Base-by-base conservation (phyloP, 345 rosid species). In the Euphorbia tirucalli region DNA sequence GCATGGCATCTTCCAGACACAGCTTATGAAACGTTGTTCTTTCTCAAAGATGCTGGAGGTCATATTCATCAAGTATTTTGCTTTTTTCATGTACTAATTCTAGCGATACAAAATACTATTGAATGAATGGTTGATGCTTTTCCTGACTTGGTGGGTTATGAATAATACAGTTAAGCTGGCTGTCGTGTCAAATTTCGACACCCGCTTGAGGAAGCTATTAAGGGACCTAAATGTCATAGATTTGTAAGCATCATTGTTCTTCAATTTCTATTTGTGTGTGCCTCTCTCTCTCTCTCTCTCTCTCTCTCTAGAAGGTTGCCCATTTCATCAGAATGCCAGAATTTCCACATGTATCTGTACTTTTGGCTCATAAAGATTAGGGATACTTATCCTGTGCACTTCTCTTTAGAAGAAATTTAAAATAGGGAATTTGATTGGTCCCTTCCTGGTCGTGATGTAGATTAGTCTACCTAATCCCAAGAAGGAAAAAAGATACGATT, bases 1-100 rank as follows among this genome's bases (percentile, higher is more conserved):
- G 98, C 96, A 1, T 93, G 98, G 98, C 84, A 60, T 74, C 96
- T 93, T 78, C 96, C 98, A 24, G 83, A 84, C 70, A 93, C 89
- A 81, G 90, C 98, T 75, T 72, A 78, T 27, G 85, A 87, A 74
- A 84, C 89, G 58, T 81, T 91, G 75, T 62, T 71, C 52, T 73
- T 74, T 77, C 90, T 93, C 46, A 91, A 87, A 84, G 87, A 85
- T 77, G 87, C 89, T 52, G 98, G 97, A 91, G 98, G 97, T 93
- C 73, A 78, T 83, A 74, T 58, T 74, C 68, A 69, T 71, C 10
- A 44, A 68, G 72, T 65, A 66, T 74, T 83, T 69, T 78, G 71
- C 77, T 71, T 77, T 78, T 68, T 43, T 71, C 66, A 70, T 78
- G 63, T 66, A 66, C 44, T 59, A 58, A 44, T n/a, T 49, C 8